A percentile compares a stretch with the other conserved stretches of the same genome.
Evolutionary conservation across 768 basidiomycete genomes (phyloP).

Genomic region (Lyophyllum atratum): DNA sequence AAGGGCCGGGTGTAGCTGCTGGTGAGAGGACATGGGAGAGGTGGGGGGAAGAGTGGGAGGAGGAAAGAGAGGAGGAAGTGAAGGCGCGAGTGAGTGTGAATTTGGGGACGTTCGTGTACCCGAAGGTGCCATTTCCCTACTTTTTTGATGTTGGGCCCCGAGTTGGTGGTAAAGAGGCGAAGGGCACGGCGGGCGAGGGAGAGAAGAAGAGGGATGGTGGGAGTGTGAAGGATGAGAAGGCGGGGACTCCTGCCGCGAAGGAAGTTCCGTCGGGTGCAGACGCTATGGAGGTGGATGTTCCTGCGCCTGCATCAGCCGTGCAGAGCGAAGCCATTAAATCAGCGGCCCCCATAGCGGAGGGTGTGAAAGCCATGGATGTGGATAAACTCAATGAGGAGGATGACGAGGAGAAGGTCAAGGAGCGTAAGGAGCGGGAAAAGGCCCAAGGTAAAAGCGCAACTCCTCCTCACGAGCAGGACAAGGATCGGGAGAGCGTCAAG

Average conservation of each 20-base stretch:
- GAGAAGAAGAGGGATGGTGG: slow-evolving; percentile 7
- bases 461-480: neutral
- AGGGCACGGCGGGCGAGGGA: slow-evolving; percentile 8
- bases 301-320: neutral
- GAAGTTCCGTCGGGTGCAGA: neutral
- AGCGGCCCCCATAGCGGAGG: slow-evolving; percentile 7
- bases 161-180: neutral
- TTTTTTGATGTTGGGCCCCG: slow-evolving; percentile 40
- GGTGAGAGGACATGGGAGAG: slow-evolving; percentile 9
- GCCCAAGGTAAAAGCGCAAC: neutral
- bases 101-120: slow-evolving; percentile 62
- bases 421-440: slow-evolving; percentile 12
- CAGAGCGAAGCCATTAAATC: neutral
- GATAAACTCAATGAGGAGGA: slow-evolving; percentile 1
- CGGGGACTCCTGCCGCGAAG: slow-evolving; percentile 9
- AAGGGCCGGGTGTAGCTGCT: neutral
- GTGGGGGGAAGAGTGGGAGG: slow-evolving; percentile 8
- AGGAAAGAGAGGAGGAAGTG: slow-evolving; percentile 17
- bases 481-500: slow-evolving; percentile 9
- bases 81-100: slow-evolving; percentile 34
- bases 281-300: neutral
- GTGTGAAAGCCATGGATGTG: slow-evolving; percentile 3
- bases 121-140: slow-evolving; percentile 61
- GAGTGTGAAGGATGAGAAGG: slow-evolving; percentile 8
- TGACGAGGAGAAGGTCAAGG: slow-evolving; percentile 5